A percentile compares a stretch with the other conserved stretches of the same genome.
phyloP scores from a whole-genome alignment of 441 rosid species.

The Hypseocharis bilobata region DNA sequence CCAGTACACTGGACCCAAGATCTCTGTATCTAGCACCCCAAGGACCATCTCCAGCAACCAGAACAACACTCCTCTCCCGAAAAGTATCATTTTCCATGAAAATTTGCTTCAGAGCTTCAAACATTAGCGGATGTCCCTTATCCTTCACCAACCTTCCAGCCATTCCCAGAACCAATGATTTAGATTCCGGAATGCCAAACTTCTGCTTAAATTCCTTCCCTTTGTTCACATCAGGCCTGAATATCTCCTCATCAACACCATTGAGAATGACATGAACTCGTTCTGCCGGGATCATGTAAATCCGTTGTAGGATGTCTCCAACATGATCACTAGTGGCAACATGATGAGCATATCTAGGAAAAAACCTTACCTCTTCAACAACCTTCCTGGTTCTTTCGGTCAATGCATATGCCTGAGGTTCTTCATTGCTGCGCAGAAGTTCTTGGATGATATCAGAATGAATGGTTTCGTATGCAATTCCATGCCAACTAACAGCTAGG shows the following conservation, averaged over 20 bases:
- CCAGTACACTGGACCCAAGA: conserved; percentile 45
- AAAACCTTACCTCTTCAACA: conserved; percentile 73
- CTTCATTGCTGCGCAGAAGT: conserved; percentile 47
- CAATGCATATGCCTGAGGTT: conserved; percentile 40
- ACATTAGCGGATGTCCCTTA: conserved; percentile 71
- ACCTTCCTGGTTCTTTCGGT: conserved; percentile 51
- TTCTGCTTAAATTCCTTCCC: conserved; percentile 41
- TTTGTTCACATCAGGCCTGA: conserved; percentile 43
- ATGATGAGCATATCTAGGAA: conserved; percentile 68
- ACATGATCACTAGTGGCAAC: conserved; percentile 87
- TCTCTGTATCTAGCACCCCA: conserved; percentile 69
- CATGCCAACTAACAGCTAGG: conserved; percentile 74
- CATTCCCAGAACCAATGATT: conserved; percentile 50
- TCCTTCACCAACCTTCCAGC: conserved; percentile 88
- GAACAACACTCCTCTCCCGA: conserved; percentile 36
- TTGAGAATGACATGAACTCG: conserved; percentile 74
- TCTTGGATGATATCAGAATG: conserved; percentile 84
- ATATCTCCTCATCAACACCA: conserved; percentile 61
- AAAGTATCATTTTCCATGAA: conserved; percentile 40
- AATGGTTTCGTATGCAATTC: conserved; percentile 80
- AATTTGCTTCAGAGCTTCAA: conserved; percentile 59
- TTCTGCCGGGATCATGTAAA: conserved; percentile 86
- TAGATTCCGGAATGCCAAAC: conserved; percentile 39
- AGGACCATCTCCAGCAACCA: conserved; percentile 85
- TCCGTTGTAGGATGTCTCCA: conserved; percentile 69